phyloP scores from a whole-genome alignment of 2,329 filamentous ascomycete species.

The Alternaria burnsii region DNA sequence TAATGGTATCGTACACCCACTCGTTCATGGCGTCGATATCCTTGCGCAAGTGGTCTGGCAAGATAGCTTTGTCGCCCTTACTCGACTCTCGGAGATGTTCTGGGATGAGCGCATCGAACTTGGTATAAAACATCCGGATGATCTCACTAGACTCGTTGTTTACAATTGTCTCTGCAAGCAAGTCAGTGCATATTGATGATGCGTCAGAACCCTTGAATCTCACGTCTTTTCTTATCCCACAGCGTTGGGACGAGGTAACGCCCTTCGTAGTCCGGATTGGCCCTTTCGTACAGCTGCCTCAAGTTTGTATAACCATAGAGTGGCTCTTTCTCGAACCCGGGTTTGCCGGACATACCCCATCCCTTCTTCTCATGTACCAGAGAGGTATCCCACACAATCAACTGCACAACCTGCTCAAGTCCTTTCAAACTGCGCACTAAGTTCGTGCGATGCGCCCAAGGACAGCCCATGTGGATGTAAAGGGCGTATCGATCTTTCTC shows the following conservation, averaged over 20 bases:
- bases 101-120: conserved; percentile 38
- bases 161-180: conserved; percentile 35
- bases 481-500: conserved; percentile 69
- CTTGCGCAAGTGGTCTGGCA: conserved; percentile 68
- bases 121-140: conserved; percentile 45
- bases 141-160: conserved; percentile 48
- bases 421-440: conserved; percentile 61
- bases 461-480: conserved; percentile 68
- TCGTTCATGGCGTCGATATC: conserved; percentile 69
- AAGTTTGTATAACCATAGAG: conserved; percentile 32
- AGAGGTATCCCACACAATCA: conserved; percentile 52
- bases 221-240: conserved; percentile 68
- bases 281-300: conserved; percentile 75
- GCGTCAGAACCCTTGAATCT: background rate
- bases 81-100: conserved; percentile 63
- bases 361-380: conserved; percentile 44
- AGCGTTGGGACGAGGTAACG: conserved; percentile 83
- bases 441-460: conserved; percentile 66
- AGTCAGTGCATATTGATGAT: conserved; percentile 5
- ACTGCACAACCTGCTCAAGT: conserved; percentile 59
- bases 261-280: conserved; percentile 59
- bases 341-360: conserved; percentile 32
- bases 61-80: conserved; percentile 67
- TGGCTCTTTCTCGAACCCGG: conserved; percentile 17
- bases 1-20: conserved; percentile 78